Conservation (phyloP, 352 stramenopile species). For the Phytophthora sojae region DNA sequence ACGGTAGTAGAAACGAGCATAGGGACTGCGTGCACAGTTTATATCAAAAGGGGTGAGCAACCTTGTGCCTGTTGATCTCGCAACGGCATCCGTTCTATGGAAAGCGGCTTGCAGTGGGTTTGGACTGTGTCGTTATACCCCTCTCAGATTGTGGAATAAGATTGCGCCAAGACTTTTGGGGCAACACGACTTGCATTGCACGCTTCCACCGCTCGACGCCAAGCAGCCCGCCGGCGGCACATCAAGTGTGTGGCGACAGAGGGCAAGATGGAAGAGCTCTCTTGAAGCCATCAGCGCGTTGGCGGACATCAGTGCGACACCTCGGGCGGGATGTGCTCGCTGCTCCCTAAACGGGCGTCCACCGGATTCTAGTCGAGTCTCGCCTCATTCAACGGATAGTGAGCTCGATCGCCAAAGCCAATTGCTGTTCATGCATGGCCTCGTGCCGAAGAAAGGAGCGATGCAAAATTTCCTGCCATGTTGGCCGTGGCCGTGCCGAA, state of each 20-base stretch:
- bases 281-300: background rate
- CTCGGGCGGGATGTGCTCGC: background rate
- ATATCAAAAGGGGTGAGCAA: background rate
- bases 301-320: conserved; percentile 1
- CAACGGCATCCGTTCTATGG: background rate
- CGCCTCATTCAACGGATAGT: background rate
- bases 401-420: background rate
- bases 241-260: background rate
- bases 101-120: background rate
- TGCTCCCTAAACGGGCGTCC: background rate
- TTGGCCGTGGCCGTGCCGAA: background rate
- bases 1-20: background rate
- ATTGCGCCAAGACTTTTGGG: background rate
- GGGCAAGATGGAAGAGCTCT: background rate
- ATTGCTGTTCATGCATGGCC: background rate
- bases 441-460: background rate
- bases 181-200: background rate
- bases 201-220: background rate
- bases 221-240: background rate
- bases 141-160: conserved; percentile 5
- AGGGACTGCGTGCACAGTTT: background rate
- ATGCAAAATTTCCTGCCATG: background rate
- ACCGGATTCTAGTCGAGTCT: background rate
- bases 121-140: background rate
- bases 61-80: background rate